Conservation (phyloP, 257 asterid species). For the Capsicum rhomboideum region DNA sequence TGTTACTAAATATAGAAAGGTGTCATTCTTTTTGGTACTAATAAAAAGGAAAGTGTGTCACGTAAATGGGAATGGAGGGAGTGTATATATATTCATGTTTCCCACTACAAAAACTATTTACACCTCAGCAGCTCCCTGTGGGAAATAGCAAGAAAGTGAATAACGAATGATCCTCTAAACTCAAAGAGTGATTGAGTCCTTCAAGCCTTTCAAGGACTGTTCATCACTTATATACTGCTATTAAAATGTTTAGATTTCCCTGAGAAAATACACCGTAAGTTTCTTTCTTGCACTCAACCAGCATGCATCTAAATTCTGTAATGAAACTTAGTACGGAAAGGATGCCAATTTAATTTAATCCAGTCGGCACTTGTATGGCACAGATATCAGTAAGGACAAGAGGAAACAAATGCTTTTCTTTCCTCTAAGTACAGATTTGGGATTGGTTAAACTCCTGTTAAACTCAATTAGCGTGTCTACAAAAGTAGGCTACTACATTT, state of each 20-base stretch:
- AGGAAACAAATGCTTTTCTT: not conserved
- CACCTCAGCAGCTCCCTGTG: not conserved
- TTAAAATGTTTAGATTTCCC: not conserved
- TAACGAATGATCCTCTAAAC: no score
- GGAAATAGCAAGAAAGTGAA: no score
- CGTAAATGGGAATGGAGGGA: no score
- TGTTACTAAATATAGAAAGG: not conserved
- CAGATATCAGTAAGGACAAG: not conserved
- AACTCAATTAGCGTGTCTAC: not conserved
- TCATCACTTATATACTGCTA: not conserved
- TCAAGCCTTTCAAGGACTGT: not conserved
- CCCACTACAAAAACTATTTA: not conserved
- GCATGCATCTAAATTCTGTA: not conserved
- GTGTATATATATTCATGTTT: not conserved
- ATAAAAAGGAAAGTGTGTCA: not conserved
- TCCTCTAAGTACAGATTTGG: not conserved
- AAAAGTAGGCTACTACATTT: conserved; percentile 1
- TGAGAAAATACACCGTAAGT: not conserved
- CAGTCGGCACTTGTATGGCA: not conserved
- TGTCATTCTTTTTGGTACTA: not conserved
- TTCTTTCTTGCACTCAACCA: not conserved
- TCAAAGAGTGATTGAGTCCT: not conserved
- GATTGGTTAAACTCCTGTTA: not conserved
- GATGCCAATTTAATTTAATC: not conserved
- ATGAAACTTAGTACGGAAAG: not conserved